Evolutionary conservation across 495 filamentous ascomycete genomes (phyloP), one percentile per base, ranked within the genome.

Genomic region (Parmelia sp.): DNA sequence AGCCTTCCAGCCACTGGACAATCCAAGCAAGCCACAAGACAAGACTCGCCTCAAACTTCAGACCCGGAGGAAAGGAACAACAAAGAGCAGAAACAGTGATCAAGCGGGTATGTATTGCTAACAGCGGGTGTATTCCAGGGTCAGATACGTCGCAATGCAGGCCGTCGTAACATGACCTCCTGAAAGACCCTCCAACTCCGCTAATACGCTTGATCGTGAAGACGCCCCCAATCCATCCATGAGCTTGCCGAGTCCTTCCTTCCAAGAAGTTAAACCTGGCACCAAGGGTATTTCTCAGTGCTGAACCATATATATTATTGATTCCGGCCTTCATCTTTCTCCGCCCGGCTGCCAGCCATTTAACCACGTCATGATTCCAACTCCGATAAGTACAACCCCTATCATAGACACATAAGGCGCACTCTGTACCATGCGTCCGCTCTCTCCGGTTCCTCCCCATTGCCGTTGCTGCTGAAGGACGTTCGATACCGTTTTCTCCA

Each of bases 341-440:
- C 83, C 76, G 71, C 84, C 84, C 4, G 62, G 49, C 74, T 90
- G 86, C 88, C 89, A 95, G 49, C 87, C 88, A 73, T 98, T 98
- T 67, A 98, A 79, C 76, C 91, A 96, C 51, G 90, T 90, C 94
- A 98, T 98, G 58, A 97, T 73, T 36, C 91, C 89, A 71, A 96
- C 87, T 21, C 94, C 94, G 66, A 97, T 74, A 56, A 96, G 74
- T 58, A 97, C 91, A 8, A 98, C 92, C 9, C 90, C 89, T 29
- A 96, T 76, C 78, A 96, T 92, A 10, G 88, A 91, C 39, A 88
- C 89, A 69, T 91, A 96, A 27, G 94, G 94, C 61, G 87, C 83
- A 66, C 86, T 83, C 37, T 90, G 84, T 64, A 84, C 78, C 58
- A 90, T 67, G n/a, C 75, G 73, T 51, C 73, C 61, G 27, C 62